Evolutionary conservation across 139 green algal species (phyloP), one percentile per base, ranked within the genome.

Genomic region (Micractinium sp.): DNA sequence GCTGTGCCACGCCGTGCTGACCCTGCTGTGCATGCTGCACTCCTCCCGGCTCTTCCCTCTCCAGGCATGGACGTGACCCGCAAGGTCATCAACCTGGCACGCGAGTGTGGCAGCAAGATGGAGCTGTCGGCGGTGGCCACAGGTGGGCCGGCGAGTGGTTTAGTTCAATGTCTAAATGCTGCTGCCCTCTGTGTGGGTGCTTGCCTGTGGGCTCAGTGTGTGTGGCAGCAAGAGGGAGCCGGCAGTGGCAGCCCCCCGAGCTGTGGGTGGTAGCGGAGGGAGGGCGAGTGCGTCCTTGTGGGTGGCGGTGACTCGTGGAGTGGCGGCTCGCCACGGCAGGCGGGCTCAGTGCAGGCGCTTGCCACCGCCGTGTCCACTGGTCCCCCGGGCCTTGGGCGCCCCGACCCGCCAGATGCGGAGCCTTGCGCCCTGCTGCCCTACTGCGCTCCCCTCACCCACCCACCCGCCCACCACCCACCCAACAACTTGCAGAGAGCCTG

Each of bases 71-170:
- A 98, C 78, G 96, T 98, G 2, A 94, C 93, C 0, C 87, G 96
- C 33, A 98, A 98, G 89, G 95, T 98, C 41, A 89, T 97, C n/a
- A 99, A 97, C 83, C 92, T 99, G 53, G 98, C 95, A 0, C 89
- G 97, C 0, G 96, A 99, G 89, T 97, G 93, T 67, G 97, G 97
- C 0, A 71, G 97, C 63, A 60, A 94, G 25, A 63, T 81, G 4
- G 82, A 87, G 82, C 82, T 87, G 82, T 79, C 82, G 12, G 63
- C 66, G 13, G 82, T 87, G 38, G 66, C 75, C 82, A 87, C 82
- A 9, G 82, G 82, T 86, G 81, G 29, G 81, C 13, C 47, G 7
- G 20, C 19, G 9, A 71, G 14, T 16, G 63, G 47, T 56, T 56
- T 56, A 56, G n/a, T n/a, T n/a, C n/a, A n/a, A n/a, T n/a, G 9